Conservation (phyloP, 768 basidiomycete genomes). For the Lepiota subincarnata region DNA sequence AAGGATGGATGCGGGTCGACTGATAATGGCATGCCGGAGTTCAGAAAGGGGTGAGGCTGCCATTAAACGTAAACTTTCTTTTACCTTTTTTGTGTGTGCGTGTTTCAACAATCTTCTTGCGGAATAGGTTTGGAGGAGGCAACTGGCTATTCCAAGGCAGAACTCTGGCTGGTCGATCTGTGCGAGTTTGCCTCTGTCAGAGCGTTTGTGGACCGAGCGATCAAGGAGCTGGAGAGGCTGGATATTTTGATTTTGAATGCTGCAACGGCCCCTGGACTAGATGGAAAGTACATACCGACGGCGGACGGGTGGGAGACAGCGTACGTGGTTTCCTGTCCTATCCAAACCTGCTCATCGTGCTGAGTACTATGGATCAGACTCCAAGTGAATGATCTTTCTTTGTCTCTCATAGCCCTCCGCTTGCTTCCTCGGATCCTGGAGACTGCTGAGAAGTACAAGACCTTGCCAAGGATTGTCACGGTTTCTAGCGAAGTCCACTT, state of each 20-base stretch:
- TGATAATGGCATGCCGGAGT: conserved; percentile 35
- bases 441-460: conserved; percentile 25
- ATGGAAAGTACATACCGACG: conserved; percentile 22
- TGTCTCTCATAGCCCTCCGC: conserved; percentile 31
- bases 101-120: no score
- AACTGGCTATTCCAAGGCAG: conserved; percentile 29
- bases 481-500: conserved; percentile 38
- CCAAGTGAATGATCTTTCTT: conserved; percentile 41
- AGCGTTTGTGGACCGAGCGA: conserved; percentile 30
- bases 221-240: conserved; percentile 29
- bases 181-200: conserved; percentile 32
- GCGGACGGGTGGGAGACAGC: conserved; percentile 43
- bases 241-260: conserved; percentile 47
- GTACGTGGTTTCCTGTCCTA: conserved; percentile 21
- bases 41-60: conserved; percentile 30
- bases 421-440: conserved; percentile 36
- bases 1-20: conserved; percentile 33
- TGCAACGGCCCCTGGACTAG: conserved; percentile 11
- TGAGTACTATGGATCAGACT: conserved; percentile 28
- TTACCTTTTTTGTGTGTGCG: background rate
- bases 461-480: conserved; percentile 30
- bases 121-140: conserved; percentile 20
- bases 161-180: conserved; percentile 37
- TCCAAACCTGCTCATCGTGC: background rate
- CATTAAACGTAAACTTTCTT: conserved; percentile 25